Percentiles rank a stretch among this genome's conserved stretches.
phyloP scores from a whole-genome alignment of 768 basidiomycete genomes.

The Pulveroboletus sp. region DNA sequence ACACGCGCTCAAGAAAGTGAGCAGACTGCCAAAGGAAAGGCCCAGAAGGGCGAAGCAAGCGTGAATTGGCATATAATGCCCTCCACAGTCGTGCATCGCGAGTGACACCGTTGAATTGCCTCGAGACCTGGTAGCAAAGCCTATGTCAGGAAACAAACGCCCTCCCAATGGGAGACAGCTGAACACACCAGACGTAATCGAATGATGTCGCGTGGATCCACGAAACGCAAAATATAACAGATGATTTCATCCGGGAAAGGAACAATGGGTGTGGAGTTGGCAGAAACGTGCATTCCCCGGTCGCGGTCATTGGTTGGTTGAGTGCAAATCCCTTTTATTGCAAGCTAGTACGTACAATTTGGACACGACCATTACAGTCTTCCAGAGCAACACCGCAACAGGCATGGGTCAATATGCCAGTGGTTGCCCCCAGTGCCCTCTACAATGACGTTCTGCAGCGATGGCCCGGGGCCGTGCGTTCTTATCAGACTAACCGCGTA shows the following conservation, averaged over 20 bases:
- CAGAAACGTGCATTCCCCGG: conserved; percentile 10
- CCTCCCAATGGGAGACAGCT: not conserved
- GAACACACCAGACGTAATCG: conserved; percentile 15
- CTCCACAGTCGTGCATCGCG: conserved; percentile 19
- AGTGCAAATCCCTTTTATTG: too few species aligned
- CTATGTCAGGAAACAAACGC: conserved; percentile 1
- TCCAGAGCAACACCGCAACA: not conserved
- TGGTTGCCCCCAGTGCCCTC: not conserved
- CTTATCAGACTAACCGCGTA: not conserved
- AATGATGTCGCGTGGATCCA: conserved; percentile 15
- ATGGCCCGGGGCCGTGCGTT: not conserved
- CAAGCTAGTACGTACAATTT: not conserved
- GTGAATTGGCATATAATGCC: conserved; percentile 13
- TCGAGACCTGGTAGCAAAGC: conserved; percentile 17
- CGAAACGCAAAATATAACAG: conserved; percentile 10
- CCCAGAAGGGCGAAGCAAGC: conserved; percentile 19
- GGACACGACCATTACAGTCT: not conserved
- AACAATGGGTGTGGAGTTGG: not conserved
- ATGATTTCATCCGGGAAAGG: conserved; percentile 19
- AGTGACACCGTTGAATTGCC: conserved; percentile 12
- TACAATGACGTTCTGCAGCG: not conserved
- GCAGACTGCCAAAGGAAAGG: conserved; percentile 22
- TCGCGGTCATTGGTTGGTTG: too few species aligned
- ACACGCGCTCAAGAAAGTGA: conserved; percentile 15
- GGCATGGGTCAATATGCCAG: not conserved